These are phyloP conservation scores for Neopestalotiopsis clavispora DNA, from an alignment of 2,329 filamentous ascomycete species.

Conservation along the genomic window DNA sequence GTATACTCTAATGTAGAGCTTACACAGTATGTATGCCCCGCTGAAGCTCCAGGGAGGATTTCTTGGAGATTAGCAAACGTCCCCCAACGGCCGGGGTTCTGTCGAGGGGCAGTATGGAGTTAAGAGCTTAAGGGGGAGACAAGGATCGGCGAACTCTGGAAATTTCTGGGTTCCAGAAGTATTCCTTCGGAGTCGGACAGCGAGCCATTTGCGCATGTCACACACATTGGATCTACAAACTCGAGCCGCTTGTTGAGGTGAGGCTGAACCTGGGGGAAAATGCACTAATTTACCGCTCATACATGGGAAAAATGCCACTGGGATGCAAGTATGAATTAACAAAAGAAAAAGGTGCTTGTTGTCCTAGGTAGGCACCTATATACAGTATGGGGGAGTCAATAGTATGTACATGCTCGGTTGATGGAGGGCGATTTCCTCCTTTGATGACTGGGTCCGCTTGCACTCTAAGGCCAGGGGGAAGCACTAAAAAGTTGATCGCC, in stretches of 20 bases:
- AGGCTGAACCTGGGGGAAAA: background rate
- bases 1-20: background rate
- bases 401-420: too few relatives aligned
- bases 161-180: background rate
- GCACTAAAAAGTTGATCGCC: background rate
- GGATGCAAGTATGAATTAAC: background rate
- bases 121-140: background rate
- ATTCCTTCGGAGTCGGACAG: background rate
- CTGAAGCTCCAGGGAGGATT: background rate
- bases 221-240: background rate
- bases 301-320: background rate
- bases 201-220: background rate
- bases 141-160: conserved; percentile 1
- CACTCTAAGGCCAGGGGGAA: background rate
- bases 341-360: background rate
- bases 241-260: background rate
- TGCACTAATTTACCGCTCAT: background rate
- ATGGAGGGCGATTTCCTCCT: background rate
- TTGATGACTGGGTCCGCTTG: background rate
- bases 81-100: background rate
- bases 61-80: background rate
- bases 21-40: background rate
- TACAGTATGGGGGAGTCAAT: background rate
- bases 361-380: background rate
- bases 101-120: background rate